Base-by-base conservation (phyloP, 2,329 filamentous ascomycete genomes). In the Gnomoniopsis sp. region DNA sequence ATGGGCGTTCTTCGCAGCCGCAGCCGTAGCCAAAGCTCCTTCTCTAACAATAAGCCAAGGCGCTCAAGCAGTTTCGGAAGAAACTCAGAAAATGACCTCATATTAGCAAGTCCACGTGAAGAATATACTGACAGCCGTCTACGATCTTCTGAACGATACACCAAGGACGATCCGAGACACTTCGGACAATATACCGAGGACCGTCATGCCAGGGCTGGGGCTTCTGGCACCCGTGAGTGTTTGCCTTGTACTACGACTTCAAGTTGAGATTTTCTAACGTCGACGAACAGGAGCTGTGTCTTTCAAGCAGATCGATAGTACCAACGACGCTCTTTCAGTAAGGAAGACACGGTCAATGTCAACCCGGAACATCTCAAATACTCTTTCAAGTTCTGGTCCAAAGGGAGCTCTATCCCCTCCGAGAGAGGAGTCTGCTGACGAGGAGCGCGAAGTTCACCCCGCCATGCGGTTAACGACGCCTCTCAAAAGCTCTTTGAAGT, bases 1-100 rank as follows among this genome's bases (percentile, higher is more conserved):
- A 51, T 62, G 57, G 50, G 71, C 12, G 69, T 71, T 10, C 64
- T 76, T 52, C 69, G 64, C 47, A 48, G 55, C 33, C 47, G 19
- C 22, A 48, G 55, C 33, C 47, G 22, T 19, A 57, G 51, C 49
- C 55, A 36, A 33, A 43, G 47, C 19, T 57, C 58, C 7, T 49
- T 46, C 19, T 54, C 55, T 21, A 62, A 62, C 55, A 26, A 68
- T 41, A 55, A 64, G 47, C 36, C 47, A 12, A 52, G 34, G 19
- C 60, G 33, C 7, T 21, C 38, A n/a, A 50, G 43, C 61, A 53
- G 56, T 53, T 59, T 51, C 10, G 26, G 46, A 19, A 44, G 41
- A 17, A 10, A 2, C 41, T 44, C 41, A 44, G 41, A 44, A 19
- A 44, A 19, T 19, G 41, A 44, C 6, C 15, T 2, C n/a, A 19